Conservation (phyloP, 345 rosid species). For the Lepidium africanum region DNA sequence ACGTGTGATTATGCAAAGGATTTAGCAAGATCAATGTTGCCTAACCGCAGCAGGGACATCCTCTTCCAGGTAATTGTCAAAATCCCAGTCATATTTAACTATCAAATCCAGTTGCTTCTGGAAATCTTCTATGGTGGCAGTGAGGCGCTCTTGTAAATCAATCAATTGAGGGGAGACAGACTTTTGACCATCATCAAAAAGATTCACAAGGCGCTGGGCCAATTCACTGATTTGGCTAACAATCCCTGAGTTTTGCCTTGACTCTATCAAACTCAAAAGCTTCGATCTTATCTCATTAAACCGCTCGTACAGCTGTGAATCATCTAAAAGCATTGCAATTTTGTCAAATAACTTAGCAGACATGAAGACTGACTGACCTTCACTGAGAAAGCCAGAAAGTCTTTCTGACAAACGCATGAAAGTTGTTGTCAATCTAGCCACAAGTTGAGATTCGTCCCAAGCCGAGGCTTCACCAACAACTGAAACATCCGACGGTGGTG, state of each 20-base stretch:
- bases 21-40: constrained; percentile 34
- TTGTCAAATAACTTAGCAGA: constrained; percentile 75
- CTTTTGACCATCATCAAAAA: constrained; percentile 70
- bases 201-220: constrained; percentile 62
- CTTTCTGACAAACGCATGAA: constrained; percentile 80
- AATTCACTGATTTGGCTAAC: constrained; percentile 64
- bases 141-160: constrained; percentile 76
- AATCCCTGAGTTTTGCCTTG: constrained; percentile 67
- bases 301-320: constrained; percentile 60
- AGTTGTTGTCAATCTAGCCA: constrained; percentile 55
- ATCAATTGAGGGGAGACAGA: constrained; percentile 80
- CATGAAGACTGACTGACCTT: constrained; percentile 67
- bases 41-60: constrained; percentile 99
- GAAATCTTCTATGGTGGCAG: constrained; percentile 75
- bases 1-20: neutral
- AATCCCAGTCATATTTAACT: constrained; percentile 91
- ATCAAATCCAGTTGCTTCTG: constrained; percentile 93
- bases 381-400: constrained; percentile 83
- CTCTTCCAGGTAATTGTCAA: constrained; percentile 86
- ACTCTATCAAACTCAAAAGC: constrained; percentile 66
- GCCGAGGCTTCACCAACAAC: constrained; percentile 36
- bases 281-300: constrained; percentile 62
- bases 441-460: constrained; percentile 76
- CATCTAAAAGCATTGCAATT: constrained; percentile 69
- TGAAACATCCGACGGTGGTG: constrained; percentile 31